These are phyloP conservation scores for Citrus hindsii DNA, from an alignment of 345 rosid genomes.

Conservation along the genomic window DNA sequence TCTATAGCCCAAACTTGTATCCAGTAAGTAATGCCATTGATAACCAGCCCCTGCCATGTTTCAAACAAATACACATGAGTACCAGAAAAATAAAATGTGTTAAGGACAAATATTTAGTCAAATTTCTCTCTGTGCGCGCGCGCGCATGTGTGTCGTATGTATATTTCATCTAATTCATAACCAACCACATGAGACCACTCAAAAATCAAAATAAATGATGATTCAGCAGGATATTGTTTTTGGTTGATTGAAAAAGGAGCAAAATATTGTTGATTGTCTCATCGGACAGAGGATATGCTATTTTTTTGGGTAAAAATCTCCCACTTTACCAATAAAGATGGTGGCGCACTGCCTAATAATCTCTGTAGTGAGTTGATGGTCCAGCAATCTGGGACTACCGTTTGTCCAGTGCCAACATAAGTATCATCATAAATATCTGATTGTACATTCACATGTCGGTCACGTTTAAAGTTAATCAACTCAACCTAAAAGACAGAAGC, in stretches of 20 bases:
- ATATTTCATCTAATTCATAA: neutral
- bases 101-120: too few relatives aligned
- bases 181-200: neutral
- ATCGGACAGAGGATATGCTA: neutral
- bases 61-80: neutral
- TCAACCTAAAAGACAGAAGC: neutral
- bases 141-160: too few relatives aligned
- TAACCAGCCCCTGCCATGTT: conserved; percentile 59
- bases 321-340: neutral
- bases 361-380: neutral
- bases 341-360: neutral
- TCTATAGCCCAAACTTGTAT: conserved; percentile 84
- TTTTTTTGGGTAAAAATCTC: neutral
- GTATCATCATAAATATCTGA: neutral
- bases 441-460: neutral
- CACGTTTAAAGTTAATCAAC: too few relatives aligned
- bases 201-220: neutral
- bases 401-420: neutral
- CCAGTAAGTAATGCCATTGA: conserved; percentile 74
- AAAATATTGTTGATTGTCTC: neutral
- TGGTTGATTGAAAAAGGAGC: neutral
- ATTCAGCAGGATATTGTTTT: neutral
- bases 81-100: too few relatives aligned
- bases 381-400: neutral
- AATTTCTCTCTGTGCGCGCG: too few relatives aligned